phyloP scores from a whole-genome alignment of 2,329 filamentous ascomycete species.

The Domatiomyces globalis region DNA sequence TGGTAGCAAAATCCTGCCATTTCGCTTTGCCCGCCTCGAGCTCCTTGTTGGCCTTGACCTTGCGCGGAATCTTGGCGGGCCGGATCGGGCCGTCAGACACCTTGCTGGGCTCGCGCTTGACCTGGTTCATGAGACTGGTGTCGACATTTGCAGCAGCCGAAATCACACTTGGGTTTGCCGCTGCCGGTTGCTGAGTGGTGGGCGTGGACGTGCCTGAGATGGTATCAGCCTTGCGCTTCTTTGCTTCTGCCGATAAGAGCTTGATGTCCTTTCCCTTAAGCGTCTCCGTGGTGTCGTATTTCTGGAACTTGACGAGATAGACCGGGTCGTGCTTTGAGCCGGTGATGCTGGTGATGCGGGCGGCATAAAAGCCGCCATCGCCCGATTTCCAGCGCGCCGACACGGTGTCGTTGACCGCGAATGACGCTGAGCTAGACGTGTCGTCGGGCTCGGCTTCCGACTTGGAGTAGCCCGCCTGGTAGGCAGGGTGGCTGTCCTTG shows the following conservation, averaged over 20 bases:
- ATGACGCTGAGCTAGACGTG: slow-evolving; percentile 36
- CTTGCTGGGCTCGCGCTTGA: slow-evolving; percentile 49
- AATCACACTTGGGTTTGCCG: slow-evolving; percentile 42
- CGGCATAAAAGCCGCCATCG: slow-evolving; percentile 81
- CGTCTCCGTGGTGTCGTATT: slow-evolving; percentile 67
- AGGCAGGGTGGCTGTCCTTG: slow-evolving; percentile 65
- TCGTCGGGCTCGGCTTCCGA: slow-evolving; percentile 38
- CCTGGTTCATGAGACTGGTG: slow-evolving; percentile 49
- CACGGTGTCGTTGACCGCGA: slow-evolving; percentile 78
- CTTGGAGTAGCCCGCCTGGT: slow-evolving; percentile 45
- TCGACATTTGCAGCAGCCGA: slow-evolving; percentile 55
- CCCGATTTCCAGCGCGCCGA: slow-evolving; percentile 82
- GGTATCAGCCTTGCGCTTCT: slow-evolving; percentile 74
- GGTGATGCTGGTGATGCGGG: slow-evolving; percentile 83
- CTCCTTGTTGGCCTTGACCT: slow-evolving; percentile 79
- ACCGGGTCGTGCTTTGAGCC: slow-evolving; percentile 82
- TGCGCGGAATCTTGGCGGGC: slow-evolving; percentile 55
- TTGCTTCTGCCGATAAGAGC: slow-evolving; percentile 56
- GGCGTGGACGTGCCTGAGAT: slow-evolving; percentile 41
- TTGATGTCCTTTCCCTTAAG: slow-evolving; percentile 70
- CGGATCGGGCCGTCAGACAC: slow-evolving; percentile 43
- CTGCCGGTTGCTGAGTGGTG: slow-evolving; percentile 24
- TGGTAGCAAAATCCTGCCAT: slow-evolving; percentile 85
- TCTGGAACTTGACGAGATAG: slow-evolving; percentile 91
- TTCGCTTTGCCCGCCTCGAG: slow-evolving; percentile 81